These are phyloP conservation scores for Gracilaria vermiculophylla DNA, from an alignment of 23 red algal genomes.

Conservation along the genomic window DNA sequence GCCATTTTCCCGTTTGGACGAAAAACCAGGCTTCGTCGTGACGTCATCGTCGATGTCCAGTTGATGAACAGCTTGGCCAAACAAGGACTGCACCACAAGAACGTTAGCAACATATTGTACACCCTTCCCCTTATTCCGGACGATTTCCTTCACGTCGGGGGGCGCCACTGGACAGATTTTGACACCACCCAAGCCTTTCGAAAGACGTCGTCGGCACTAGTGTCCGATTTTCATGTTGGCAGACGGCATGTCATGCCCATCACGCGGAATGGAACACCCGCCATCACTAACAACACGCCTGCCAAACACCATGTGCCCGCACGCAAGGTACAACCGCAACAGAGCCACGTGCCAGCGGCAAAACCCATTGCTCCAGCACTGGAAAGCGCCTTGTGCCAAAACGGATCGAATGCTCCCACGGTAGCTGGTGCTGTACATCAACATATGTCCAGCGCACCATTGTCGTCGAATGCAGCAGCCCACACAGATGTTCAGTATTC, in stretches of 20 bases:
- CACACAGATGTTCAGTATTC: background rate
- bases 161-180: background rate
- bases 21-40: background rate
- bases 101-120: background rate
- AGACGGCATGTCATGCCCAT: background rate
- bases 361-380: background rate
- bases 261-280: background rate
- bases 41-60: background rate
- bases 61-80: background rate
- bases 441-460: background rate
- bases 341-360: too few species aligned
- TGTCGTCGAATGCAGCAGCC: background rate
- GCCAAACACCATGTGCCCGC: background rate
- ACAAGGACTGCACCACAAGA: background rate
- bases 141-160: background rate
- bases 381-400: background rate
- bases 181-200: background rate
- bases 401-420: background rate
- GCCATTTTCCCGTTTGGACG: background rate
- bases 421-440: background rate
- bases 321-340: too few species aligned
- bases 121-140: background rate
- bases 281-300: background rate
- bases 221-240: too few species aligned
- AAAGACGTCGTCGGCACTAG: background rate